Evolutionary conservation across 2,329 filamentous ascomycete genomes (phyloP).

Genomic region (Berkeleyomyces rouxiae): DNA sequence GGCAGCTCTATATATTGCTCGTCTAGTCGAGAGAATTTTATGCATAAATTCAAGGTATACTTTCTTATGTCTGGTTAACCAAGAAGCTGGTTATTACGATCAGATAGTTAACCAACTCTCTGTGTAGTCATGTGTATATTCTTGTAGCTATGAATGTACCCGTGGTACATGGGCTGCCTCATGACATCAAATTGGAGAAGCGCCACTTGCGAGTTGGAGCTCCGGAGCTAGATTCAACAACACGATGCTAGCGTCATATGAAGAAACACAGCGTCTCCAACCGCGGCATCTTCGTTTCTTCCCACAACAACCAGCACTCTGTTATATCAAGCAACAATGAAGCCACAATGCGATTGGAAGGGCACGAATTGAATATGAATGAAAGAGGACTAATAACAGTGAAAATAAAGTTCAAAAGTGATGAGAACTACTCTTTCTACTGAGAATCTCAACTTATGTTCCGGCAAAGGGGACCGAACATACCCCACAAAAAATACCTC

Average conservation of each 20-base stretch:
- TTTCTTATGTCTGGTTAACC: neutral
- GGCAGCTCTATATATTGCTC: neutral
- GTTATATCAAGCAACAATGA: too few relatives aligned
- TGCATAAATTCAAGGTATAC: neutral
- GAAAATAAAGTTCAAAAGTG: too few relatives aligned
- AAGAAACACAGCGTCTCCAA: neutral
- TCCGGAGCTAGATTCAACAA: neutral
- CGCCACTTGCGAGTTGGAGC: neutral
- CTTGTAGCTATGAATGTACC: neutral
- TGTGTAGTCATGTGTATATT: neutral
- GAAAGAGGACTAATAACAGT: too few relatives aligned
- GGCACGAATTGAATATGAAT: too few relatives aligned
- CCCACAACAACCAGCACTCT: too few relatives aligned
- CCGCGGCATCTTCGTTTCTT: neutral
- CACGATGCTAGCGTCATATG: neutral
- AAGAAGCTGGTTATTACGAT: too few relatives aligned
- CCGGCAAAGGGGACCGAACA: neutral
- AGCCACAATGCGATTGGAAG: too few relatives aligned
- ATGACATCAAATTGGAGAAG: neutral
- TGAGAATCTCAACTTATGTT: too few relatives aligned
- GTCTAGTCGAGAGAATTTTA: neutral
- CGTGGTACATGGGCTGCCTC: neutral
- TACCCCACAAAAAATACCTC: neutral
- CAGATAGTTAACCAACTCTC: too few relatives aligned
- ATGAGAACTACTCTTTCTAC: too few relatives aligned